Percentiles rank a stretch among this genome's conserved stretches.
phyloP scores from a whole-genome alignment of 129 eudicot species.

The Lonicera japonica region DNA sequence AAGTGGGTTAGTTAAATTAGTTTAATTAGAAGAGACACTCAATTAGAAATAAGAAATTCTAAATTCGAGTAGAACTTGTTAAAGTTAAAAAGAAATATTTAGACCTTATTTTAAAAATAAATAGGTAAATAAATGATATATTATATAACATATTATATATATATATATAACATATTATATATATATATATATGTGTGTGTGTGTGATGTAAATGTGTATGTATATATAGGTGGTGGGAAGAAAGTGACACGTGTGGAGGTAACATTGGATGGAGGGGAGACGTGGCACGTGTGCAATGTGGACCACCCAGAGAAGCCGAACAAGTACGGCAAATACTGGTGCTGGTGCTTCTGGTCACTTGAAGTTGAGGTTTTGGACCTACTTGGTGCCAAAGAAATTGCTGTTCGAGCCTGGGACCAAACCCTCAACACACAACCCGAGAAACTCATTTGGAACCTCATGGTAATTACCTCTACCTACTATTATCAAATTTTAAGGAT shows the following conservation, averaged over 20 bases:
- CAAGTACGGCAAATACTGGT: conserved; percentile 87
- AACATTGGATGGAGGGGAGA: conserved; percentile 90
- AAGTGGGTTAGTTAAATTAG: too few relatives aligned
- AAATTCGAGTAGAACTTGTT: too few relatives aligned
- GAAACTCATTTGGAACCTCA: conserved; percentile 93
- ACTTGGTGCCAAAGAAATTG: conserved; percentile 76
- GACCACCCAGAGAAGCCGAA: conserved; percentile 76
- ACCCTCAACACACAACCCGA: conserved; percentile 91
- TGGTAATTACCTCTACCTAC: conserved; percentile 41
- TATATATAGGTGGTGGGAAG: conserved; percentile 72
- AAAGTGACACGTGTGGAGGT: conserved; percentile 94
- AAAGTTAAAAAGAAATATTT: too few relatives aligned
- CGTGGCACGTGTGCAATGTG: conserved; percentile 58
- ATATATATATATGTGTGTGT: too few relatives aligned
- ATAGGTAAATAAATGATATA: too few relatives aligned
- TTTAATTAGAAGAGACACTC: too few relatives aligned
- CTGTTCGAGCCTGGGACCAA: conserved; percentile 96
- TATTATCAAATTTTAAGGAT: too few relatives aligned
- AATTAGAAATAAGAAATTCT: too few relatives aligned
- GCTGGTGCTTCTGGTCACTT: conserved; percentile 98
- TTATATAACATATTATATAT: too few relatives aligned
- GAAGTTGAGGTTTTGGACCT: conserved; percentile 91
- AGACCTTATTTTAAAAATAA: too few relatives aligned
- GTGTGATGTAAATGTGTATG: neutral
- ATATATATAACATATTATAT: too few relatives aligned